Percentiles rank a stretch among this genome's conserved stretches.
Conservation (phyloP, 2,329 filamentous ascomycete species). For the Aspergillus japonicus region DNA sequence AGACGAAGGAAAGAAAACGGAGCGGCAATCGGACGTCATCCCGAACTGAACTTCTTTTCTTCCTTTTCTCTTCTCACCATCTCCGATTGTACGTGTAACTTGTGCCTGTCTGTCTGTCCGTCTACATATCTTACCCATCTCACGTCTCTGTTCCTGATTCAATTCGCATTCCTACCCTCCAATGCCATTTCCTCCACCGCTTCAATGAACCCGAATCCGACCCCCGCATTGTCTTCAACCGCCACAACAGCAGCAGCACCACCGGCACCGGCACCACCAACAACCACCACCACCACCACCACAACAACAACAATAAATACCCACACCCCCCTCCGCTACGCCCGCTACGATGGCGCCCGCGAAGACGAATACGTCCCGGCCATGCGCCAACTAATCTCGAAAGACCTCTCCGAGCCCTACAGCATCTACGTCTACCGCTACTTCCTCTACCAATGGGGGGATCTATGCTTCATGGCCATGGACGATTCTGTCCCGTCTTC, state of each 20-base stretch:
- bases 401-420: constrained; percentile 95
- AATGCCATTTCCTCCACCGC: constrained; percentile 6
- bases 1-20: neutral
- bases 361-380: constrained; percentile 72
- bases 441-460: constrained; percentile 95
- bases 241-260: neutral
- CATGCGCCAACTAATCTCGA: constrained; percentile 90
- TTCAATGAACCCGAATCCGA: constrained; percentile 32
- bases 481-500: constrained; percentile 43
- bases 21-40: constrained; percentile 4
- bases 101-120: too few species aligned
- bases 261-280: constrained; percentile 8
- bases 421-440: constrained; percentile 99
- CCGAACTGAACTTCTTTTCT: neutral
- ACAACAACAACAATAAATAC: constrained; percentile 26
- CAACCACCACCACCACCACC: constrained; percentile 2
- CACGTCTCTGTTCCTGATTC: too few species aligned
- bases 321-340: constrained; percentile 51
- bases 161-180: neutral
- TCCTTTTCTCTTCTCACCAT: neutral
- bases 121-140: too few species aligned
- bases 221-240: constrained; percentile 9
- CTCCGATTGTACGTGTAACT: too few species aligned
- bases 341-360: constrained; percentile 59
- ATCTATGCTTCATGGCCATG: constrained; percentile 84